These are phyloP conservation scores for Scenedesmus sp. DNA, from an alignment of 163 green algal species.

Conservation along the genomic window DNA sequence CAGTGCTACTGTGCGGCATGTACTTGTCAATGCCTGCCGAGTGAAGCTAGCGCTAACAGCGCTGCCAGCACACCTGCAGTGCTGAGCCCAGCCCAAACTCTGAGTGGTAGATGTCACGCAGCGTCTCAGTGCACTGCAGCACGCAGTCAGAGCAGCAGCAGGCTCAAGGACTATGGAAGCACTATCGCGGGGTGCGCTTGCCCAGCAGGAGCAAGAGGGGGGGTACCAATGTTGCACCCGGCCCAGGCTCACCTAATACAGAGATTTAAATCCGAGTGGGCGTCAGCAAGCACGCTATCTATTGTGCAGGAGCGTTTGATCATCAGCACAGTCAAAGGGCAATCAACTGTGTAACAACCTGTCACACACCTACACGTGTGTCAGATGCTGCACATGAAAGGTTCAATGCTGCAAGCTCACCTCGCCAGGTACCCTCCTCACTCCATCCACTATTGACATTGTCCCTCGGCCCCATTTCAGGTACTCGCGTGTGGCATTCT, in stretches of 20 bases:
- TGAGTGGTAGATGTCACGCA: conserved; percentile 45
- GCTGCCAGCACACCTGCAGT: not conserved
- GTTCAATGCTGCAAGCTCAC: not conserved
- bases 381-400: not conserved
- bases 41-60: not conserved
- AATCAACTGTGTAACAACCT: not conserved
- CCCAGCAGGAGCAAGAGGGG: too few species aligned
- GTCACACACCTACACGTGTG: not conserved
- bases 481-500: not conserved
- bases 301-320: not conserved
- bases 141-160: not conserved
- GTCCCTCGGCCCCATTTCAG: conserved; percentile 12
- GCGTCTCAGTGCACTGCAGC: conserved; percentile 32
- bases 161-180: not conserved
- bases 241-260: too few species aligned
- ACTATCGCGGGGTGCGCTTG: not conserved
- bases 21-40: too few species aligned
- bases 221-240: too few species aligned
- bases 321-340: not conserved
- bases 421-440: not conserved
- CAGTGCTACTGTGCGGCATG: not conserved
- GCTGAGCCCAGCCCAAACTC: conserved; percentile 22
- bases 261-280: too few species aligned
- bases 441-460: not conserved
- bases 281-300: too few species aligned